These are phyloP conservation scores for Coprinellus micaceus DNA, from an alignment of 768 basidiomycete genomes.

Conservation along the genomic window DNA sequence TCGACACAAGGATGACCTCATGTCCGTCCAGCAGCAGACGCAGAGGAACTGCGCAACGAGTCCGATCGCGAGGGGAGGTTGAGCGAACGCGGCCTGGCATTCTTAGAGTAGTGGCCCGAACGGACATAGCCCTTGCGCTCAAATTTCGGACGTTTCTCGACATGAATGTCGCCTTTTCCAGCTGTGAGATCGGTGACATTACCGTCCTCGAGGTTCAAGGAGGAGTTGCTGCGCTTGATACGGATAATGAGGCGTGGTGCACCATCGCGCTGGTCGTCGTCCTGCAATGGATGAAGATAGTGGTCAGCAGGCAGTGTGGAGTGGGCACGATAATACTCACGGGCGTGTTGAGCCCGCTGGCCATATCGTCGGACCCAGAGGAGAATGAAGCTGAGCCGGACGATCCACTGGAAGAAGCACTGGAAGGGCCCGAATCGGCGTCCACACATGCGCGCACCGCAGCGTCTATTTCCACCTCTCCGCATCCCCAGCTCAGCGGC, in stretches of 20 bases:
- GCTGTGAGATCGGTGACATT: not conserved
- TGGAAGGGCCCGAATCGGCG: constrained; percentile 11
- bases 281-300: constrained; percentile 4
- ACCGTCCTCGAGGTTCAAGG: constrained; percentile 18
- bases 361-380: constrained; percentile 18
- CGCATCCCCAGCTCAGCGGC: constrained; percentile 9
- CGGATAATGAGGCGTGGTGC: constrained; percentile 19
- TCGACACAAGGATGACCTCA: too few relatives aligned
- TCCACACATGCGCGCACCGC: not conserved
- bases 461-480: constrained; percentile 4
- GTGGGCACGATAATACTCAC: constrained; percentile 16
- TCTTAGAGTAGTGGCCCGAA: not conserved
- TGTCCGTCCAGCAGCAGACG: too few relatives aligned
- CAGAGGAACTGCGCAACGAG: too few relatives aligned
- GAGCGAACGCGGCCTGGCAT: not conserved
- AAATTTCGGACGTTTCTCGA: constrained; percentile 39
- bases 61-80: too few relatives aligned
- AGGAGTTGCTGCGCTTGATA: constrained; percentile 35
- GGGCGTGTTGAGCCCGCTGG: constrained; percentile 27
- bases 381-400: constrained; percentile 14
- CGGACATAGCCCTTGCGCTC: constrained; percentile 16
- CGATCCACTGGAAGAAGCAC: constrained; percentile 10
- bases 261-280: constrained; percentile 14
- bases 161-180: not conserved
- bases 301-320: not conserved